Percentiles rank a stretch among this genome's conserved stretches.
Evolutionary conservation across 169 alveolate genomes (phyloP).

Genomic region (Cryptosporidium ubiquitum): DNA sequence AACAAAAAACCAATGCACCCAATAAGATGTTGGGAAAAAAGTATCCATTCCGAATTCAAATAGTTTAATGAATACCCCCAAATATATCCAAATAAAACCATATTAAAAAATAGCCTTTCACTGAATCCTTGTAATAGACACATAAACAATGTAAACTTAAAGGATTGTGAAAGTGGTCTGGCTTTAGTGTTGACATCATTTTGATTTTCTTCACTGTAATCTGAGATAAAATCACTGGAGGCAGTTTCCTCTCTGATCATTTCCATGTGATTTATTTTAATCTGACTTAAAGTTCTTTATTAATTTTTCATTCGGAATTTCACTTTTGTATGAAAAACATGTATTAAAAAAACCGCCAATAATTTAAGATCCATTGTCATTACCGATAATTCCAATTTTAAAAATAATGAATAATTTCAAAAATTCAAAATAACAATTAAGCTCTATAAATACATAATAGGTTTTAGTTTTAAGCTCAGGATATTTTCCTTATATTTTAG

Average conservation of each 20-base stretch:
- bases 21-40: constrained; percentile 34
- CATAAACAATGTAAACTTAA: constrained; percentile 29
- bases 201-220: constrained; percentile 6
- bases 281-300: background rate
- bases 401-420: too few species aligned
- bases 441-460: background rate
- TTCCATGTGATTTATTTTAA: background rate
- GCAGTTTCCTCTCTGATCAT: constrained; percentile 24
- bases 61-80: background rate
- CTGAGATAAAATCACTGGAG: constrained; percentile 21
- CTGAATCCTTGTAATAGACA: constrained; percentile 50
- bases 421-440: too few species aligned
- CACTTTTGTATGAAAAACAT: background rate
- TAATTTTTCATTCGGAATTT: too few species aligned
- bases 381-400: background rate
- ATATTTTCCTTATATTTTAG: too few species aligned
- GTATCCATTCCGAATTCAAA: background rate
- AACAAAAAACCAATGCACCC: constrained; percentile 42
- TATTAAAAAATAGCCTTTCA: constrained; percentile 13
- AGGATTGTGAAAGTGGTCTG: background rate
- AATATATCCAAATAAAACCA: constrained; percentile 20
- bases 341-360: background rate
- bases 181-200: background rate
- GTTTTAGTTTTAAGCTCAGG: too few species aligned
- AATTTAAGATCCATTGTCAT: background rate